Evolutionary conservation across 2,329 filamentous ascomycete species (phyloP).

Genomic region (Alternaria sp.): DNA sequence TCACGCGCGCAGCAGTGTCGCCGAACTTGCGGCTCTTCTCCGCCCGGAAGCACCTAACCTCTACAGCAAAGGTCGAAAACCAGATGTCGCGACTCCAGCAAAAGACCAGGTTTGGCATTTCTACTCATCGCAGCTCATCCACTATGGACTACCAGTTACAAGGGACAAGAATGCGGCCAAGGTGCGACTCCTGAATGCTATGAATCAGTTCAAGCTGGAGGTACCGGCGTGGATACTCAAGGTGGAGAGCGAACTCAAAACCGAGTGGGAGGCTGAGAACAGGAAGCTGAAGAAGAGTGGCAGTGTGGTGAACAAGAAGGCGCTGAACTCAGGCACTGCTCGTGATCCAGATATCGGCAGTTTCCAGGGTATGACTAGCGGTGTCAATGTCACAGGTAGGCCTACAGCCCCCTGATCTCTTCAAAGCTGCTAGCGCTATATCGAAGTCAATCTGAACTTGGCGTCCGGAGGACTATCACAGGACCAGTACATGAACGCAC

Average conservation of each 20-base stretch:
- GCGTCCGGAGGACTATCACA: not conserved
- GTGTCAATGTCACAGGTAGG: conserved; percentile 28
- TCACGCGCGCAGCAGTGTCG: conserved; percentile 42
- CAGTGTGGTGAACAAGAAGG: not conserved
- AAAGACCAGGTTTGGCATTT: conserved; percentile 66
- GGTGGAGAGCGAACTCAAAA: conserved; percentile 65
- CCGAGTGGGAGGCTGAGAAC: conserved; percentile 63
- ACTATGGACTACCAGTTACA: conserved; percentile 67
- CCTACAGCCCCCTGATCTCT: not conserved
- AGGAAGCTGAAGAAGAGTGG: conserved; percentile 56
- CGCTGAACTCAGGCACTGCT: not conserved
- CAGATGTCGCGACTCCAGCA: conserved; percentile 4
- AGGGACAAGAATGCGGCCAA: conserved; percentile 67
- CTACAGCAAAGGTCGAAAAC: conserved; percentile 22
- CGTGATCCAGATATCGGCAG: not conserved
- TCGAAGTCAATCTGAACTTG: conserved; percentile 18
- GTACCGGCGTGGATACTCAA: conserved; percentile 61
- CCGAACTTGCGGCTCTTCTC: conserved; percentile 43
- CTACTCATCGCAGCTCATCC: conserved; percentile 69
- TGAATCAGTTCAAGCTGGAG: conserved; percentile 59
- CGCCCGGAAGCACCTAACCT: conserved; percentile 35
- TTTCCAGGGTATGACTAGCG: not conserved
- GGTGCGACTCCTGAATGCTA: conserved; percentile 65
- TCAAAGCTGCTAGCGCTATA: not conserved
- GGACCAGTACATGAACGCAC: not conserved